Evolutionary conservation across 306 rosid genomes (phyloP), one percentile per base, ranked within the genome.

Genomic region (Prinsepia uniflora): DNA sequence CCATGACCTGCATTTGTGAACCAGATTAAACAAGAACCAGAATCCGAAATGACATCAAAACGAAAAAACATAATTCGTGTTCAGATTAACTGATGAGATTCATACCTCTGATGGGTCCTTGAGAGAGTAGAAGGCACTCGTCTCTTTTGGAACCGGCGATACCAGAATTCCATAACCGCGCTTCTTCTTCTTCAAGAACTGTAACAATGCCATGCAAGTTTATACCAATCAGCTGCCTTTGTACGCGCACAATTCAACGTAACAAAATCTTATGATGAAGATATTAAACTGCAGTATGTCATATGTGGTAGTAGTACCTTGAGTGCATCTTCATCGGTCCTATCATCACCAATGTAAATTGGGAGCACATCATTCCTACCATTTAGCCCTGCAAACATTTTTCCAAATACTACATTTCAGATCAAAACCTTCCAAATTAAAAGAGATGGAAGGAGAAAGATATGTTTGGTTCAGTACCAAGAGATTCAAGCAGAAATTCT

Each of bases 1-100:
- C 81, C 98, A 85, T 81, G 36, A 94, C 98, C 97, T 92, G 87
- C n/a, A n/a, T n/a, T n/a, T n/a, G n/a, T n/a, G n/a, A n/a, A n/a
- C n/a, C n/a, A n/a, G n/a, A n/a, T n/a, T n/a, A n/a, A n/a, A n/a
- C n/a, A n/a, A n/a, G 30, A 24, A 24, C 30, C 30, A 24, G 30
- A 24, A 24, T 24, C 30, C 30, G 30, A 24, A 24, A 24, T 24
- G 1, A 24, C 30, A 24, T 24, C 30, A 24, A 24, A 1, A 42
- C 45, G 45, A 42, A 42, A 42, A 8, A 42, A 24, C 30, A 24
- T 24, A 24, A 24, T 24, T 42, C 8, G 45, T 42, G 22, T 7
- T 22, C 22, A 17, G 2, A n/a, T 52, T 15, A 42, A 9, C n/a
- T 1, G 8, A 52, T 24, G 39, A 68, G 12, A 50, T 76, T 52